Evolutionary conservation across 441 rosid genomes (phyloP).

Genomic region (Manihot esculenta): DNA sequence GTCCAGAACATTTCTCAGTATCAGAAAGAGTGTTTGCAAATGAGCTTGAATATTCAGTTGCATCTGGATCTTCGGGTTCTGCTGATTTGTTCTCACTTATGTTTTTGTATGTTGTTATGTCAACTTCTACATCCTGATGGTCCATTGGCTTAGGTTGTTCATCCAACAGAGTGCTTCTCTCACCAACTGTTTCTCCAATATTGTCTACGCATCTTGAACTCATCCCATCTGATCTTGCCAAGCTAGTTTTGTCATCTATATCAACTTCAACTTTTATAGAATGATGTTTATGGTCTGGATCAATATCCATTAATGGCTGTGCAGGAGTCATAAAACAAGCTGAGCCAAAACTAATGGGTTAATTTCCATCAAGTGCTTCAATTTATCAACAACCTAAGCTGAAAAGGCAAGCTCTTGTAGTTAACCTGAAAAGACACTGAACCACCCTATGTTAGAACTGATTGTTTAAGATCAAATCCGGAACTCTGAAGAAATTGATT

Average conservation of each 20-base stretch:
- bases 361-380: slow-evolving; percentile 6
- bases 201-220: slow-evolving; percentile 30
- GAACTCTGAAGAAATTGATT: neutral
- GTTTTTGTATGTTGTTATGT: slow-evolving; percentile 43
- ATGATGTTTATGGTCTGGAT: slow-evolving; percentile 29
- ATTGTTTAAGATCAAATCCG: slow-evolving; percentile 11
- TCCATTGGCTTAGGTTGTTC: slow-evolving; percentile 28
- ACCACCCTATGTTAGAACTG: slow-evolving; percentile 13
- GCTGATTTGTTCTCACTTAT: slow-evolving; percentile 25
- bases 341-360: slow-evolving; percentile 5
- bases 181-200: slow-evolving; percentile 26
- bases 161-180: slow-evolving; percentile 24
- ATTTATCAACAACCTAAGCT: slow-evolving; percentile 17
- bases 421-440: slow-evolving; percentile 22
- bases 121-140: slow-evolving; percentile 54
- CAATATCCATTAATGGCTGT: slow-evolving; percentile 40
- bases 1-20: slow-evolving; percentile 46
- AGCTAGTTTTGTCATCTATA: slow-evolving; percentile 31
- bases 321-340: slow-evolving; percentile 33
- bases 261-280: slow-evolving; percentile 30
- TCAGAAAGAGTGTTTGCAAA: slow-evolving; percentile 70
- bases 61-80: slow-evolving; percentile 67
- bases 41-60: slow-evolving; percentile 90
- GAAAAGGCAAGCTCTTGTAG: slow-evolving; percentile 20
- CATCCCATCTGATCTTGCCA: slow-evolving; percentile 29